Base-by-base conservation (phyloP, 352 stramenopile species). In the Peronospora destructor region DNA sequence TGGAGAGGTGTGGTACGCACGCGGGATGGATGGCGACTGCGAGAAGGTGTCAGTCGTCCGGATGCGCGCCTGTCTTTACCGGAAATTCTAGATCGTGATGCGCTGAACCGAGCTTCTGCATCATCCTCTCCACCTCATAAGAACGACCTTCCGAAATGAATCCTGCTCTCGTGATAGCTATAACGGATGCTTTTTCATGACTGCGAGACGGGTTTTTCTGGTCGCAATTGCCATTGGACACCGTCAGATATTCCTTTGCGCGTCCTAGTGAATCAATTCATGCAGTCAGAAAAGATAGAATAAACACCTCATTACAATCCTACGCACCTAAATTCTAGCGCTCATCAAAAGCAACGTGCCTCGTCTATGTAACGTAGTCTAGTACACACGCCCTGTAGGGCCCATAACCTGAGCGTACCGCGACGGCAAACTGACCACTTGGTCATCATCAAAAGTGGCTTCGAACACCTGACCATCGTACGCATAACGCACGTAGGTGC, bases 401-500 rank as follows among this genome's bases (percentile, higher is more conserved):
- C 81, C 81, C 81, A 92, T 92, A 38, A 49, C 53, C 36, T 84
- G 76, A 6, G 81, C 81, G 26, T 79, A 85, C 13, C 73, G 68
- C 17, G 81, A 90, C 34, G 81, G 81, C 56, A 92, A 65, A 42
- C 66, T 67, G 9, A 92, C 78, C 7, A 56, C 69, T 53, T 90
- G 76, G 10, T 80, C 50, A 51, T 92, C 81, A 32, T 82, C 72
- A 40, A 90, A 92, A 9, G 81, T 90, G 16, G 76, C 81, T 65
- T 92, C 81, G 40, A 87, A 92, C 40, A 92, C 76, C 26, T 73
- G 56, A 23, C 68, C 74, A 37, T 81, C 68, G 53, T 76, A 88
- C 23, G 76, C 61, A 58, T 92, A 92, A 29, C 78, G 81, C 33
- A 90, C 69, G 29, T 91, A 90, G 23, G 76, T 90, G 42, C 42